Conservation (phyloP, 2,329 filamentous ascomycete species). For the Aureobasidium leucospermi region DNA sequence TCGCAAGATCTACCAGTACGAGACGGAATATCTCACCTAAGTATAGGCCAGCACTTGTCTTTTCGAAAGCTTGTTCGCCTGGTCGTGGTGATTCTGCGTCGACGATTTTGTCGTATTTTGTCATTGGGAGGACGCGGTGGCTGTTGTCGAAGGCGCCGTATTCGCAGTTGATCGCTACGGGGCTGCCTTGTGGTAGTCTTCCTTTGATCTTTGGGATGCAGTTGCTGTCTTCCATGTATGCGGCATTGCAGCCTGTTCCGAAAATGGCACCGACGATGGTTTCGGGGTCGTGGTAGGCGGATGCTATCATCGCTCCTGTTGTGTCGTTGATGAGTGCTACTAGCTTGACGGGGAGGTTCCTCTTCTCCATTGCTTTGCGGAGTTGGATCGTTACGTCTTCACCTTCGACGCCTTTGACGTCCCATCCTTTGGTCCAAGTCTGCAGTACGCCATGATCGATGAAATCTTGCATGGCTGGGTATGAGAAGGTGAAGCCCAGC, state of each 20-base stretch:
- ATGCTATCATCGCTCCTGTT: constrained; percentile 84
- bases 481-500: constrained; percentile 94
- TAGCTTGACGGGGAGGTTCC: constrained; percentile 79
- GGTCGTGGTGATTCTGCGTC: constrained; percentile 88
- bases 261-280: constrained; percentile 92
- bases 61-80: constrained; percentile 92
- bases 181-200: constrained; percentile 67
- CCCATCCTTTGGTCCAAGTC: constrained; percentile 96
- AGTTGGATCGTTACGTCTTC: constrained; percentile 86
- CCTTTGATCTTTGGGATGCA: constrained; percentile 77
- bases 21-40: constrained; percentile 91
- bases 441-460: constrained; percentile 90
- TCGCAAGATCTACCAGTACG: constrained; percentile 74
- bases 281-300: constrained; percentile 74
- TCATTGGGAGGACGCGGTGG: constrained; percentile 78
- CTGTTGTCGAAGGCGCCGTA: constrained; percentile 97
- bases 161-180: constrained; percentile 97
- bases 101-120: constrained; percentile 77
- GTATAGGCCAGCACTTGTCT: constrained; percentile 95
- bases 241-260: constrained; percentile 87
- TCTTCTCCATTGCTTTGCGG: constrained; percentile 66
- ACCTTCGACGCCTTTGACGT: constrained; percentile 86
- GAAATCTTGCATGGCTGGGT: constrained; percentile 86
- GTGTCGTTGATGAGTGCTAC: constrained; percentile 89
- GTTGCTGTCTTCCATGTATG: constrained; percentile 81